Evolutionary conservation across 1,284 basidiomycete genomes (phyloP), one percentile per base, ranked within the genome.

Genomic region (Erythrobasidium hasegawianum): DNA sequence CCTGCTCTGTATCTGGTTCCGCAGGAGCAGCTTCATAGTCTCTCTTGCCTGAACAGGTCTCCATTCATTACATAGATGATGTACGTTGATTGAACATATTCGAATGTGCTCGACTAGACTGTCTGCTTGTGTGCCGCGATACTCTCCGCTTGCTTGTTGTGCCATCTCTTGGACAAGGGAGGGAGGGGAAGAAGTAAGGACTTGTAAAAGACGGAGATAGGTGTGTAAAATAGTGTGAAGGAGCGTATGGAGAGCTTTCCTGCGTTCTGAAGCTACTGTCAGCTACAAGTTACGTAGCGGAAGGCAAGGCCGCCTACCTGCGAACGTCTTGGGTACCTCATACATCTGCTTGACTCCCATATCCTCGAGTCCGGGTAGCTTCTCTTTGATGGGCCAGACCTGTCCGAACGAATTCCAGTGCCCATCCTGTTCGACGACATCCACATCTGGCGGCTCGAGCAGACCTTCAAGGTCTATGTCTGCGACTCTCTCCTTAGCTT

Each of bases 41-140:
- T 74, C 73, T 5, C 75, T 60, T 10, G 75, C 76, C 71, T 77
- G 74, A 8, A 76, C 68, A 0, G 76, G 75, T 38, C 76, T 62
- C 14, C 76, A 56, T 64, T 76, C 75, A 59, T 77, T 77, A 20
- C 76, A 72, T 16, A 75, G 69, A 60, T 74, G 72, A 45, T 76
- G 74, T 69, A 77, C 75, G 56, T 76, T 77, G 55, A 75, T 69
- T 1, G 67, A 69, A 22, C 73, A 69, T 10, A 74, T 52, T 13
- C 68, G 59, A 24, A 76, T 72, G 65, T 75, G 75, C 29, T 75
- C 72, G 2, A 73, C 70, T 29, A 71, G 59, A 7, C 71, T 62
- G 47, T 73, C 72, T 1, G 71, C 59, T 55, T 61, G 50, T 11
- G 50, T 59, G 43, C 43, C 49, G 41, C 47, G 18, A 57, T 57